Base-by-base conservation (phyloP, 352 stramenopile species). In the Phytopythium montanum region DNA sequence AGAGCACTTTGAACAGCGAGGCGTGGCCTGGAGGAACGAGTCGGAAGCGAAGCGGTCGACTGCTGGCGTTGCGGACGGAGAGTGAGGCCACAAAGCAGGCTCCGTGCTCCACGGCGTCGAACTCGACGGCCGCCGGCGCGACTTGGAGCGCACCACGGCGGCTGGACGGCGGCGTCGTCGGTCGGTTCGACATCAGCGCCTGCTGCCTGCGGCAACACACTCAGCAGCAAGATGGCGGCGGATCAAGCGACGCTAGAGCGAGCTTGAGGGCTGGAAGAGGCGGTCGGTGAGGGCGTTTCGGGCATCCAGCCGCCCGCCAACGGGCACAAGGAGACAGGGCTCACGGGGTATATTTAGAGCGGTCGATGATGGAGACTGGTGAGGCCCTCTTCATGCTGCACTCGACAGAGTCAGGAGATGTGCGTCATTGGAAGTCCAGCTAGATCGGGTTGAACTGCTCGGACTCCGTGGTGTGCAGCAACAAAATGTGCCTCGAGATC, bases 21-120 rank as follows among this genome's bases (percentile, higher is more conserved):
- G 76, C 79, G 0, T 65, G 68, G 0, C 70, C 64, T 14, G 81
- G 78, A 6, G 82, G 83, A 25, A 65, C 50, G 36, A 92, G 53
- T 7, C 79, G 78, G 56, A 87, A 92, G 14, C 85, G 80, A 45
- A 93, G 55, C 3, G 70, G 59, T 9, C 81, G 75, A 19, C 81
- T 69, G 21, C 85, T 92, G 8, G 79, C 76, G 61, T 95, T 95
- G 33, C 78, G 81, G 5, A 94, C 72, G 18, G 49, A 66, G 7
- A 94, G 62, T 42, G 58, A 50, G 19, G 84, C 79, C 34, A 94
- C 66, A 62, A 93, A 94, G 57, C 80, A 88, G 18, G 67, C 67
- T 28, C 73, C 71, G 3, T 68, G 54, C 39, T 92, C 85, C 25
- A 94, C 76, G 31, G 69, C 69, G 26, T 64, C 50, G 60, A 94